Conservation (phyloP, 1,139 yeast genomes). For the Kodamaea sp. region DNA sequence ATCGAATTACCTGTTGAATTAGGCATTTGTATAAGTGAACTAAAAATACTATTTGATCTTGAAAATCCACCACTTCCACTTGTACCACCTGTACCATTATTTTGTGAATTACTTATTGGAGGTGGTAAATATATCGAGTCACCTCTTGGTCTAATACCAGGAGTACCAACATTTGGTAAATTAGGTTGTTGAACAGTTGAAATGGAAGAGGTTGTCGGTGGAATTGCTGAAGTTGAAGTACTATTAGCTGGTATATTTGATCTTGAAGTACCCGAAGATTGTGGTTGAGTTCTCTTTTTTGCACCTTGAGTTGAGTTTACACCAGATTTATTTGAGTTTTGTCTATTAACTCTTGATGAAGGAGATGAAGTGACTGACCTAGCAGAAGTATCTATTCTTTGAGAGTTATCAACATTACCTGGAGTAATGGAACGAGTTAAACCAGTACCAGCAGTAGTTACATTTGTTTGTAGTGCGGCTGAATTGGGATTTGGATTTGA, state of each 20-base stretch:
- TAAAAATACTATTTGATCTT: slow-evolving; percentile 42
- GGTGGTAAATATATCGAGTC: slow-evolving; percentile 26
- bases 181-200: slow-evolving; percentile 6
- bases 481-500: too few relatives aligned
- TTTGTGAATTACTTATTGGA: slow-evolving; percentile 13
- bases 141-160: slow-evolving; percentile 16
- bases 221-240: slow-evolving; percentile 4
- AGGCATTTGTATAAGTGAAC: slow-evolving; percentile 41
- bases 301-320: not conserved
- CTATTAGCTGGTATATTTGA: slow-evolving; percentile 2
- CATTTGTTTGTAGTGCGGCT: too few relatives aligned
- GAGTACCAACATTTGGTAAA: slow-evolving; percentile 2
- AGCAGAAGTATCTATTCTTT: too few relatives aligned
- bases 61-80: slow-evolving; percentile 14
- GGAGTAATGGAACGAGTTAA: too few relatives aligned
- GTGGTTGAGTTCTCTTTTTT: not conserved
- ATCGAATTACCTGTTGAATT: slow-evolving; percentile 32
- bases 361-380: too few relatives aligned
- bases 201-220: slow-evolving; percentile 6
- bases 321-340: not conserved
- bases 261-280: slow-evolving; percentile 8
- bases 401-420: too few relatives aligned
- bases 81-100: slow-evolving; percentile 1
- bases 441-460: too few relatives aligned
- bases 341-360: too few relatives aligned